Evolutionary conservation across 192 early-diverging fungal species (phyloP), one percentile per base, ranked within the genome.

Genomic region (Coemansia sp.): DNA sequence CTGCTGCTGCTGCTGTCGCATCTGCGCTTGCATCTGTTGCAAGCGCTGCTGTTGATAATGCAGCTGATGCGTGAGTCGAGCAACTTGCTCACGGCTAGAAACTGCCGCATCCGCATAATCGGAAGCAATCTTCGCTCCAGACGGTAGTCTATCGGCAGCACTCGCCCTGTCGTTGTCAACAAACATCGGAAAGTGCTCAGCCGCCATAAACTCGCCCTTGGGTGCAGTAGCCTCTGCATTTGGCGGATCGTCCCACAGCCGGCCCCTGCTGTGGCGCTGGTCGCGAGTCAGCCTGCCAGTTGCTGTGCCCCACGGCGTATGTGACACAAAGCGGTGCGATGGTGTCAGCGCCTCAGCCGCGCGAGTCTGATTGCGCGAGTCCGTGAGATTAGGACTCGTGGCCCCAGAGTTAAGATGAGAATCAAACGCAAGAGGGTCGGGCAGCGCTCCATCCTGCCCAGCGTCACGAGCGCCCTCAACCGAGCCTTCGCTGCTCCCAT

Each of bases 231-330:
- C 13, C 14, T 59, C 31, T 2, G 55, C 37, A n/a, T 45, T 53
- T 3, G 78, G 73, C 3, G 78, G 73, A 56, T 72, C 73, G 14
- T 68, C 73, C 78, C 78, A 81, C 59, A 76, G 69, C 48, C 66
- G 69, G 31, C 53, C 64, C 57, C 60, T 71, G 23, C 60, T 71
- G 23, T 81, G 72, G 10, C 78, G 73, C 69, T 74, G 73, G 60
- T 65, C 73, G 33, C 73, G 66, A 1, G 78, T 81, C 14, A 81
- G 73, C 26, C 78, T 42, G 0, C 78, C 78, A 0, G 78, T 76
- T 1, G 78, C 69, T 10, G 67, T 36, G 16, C 78, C 78, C 78
- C 78, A 81, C 14, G 78, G 78, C 46, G 73, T 81, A 18, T 81
- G 73, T 28, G 78, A 76, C 7, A 74, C 78, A 63, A 81, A 81